A percentile compares a stretch with the other conserved stretches of the same genome.
Conservation (phyloP, 768 basidiomycete genomes). For the Lactarius hatsudake region DNA sequence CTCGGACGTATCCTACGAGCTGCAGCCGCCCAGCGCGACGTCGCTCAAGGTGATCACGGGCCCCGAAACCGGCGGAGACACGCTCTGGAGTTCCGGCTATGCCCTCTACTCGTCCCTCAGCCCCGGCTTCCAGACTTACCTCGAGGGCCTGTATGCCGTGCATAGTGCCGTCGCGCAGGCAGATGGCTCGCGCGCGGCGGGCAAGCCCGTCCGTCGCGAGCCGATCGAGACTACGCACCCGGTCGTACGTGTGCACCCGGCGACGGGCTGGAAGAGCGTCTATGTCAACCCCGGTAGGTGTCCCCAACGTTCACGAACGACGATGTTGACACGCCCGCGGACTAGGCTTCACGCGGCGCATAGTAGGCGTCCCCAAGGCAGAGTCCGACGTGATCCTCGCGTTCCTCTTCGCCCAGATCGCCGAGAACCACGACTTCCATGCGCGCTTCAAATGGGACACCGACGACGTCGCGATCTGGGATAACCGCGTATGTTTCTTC, state of each 20-base stretch:
- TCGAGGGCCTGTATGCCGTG: slow-evolving; percentile 55
- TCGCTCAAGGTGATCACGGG: slow-evolving; percentile 71
- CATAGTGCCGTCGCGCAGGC: slow-evolving; percentile 53
- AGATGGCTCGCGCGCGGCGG: slow-evolving; percentile 14
- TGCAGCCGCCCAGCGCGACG: slow-evolving; percentile 77
- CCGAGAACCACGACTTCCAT: slow-evolving; percentile 68
- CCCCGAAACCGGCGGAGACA: slow-evolving; percentile 54
- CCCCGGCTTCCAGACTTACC: slow-evolving; percentile 52
- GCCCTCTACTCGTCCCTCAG: slow-evolving; percentile 61
- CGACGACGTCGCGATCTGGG: slow-evolving; percentile 83
- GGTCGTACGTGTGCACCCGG: slow-evolving; percentile 80
- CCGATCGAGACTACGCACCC: slow-evolving; percentile 51
- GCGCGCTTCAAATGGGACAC: slow-evolving; percentile 76
- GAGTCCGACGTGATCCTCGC: slow-evolving; percentile 73
- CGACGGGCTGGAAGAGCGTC: slow-evolving; percentile 80
- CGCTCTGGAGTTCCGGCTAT: slow-evolving; percentile 37
- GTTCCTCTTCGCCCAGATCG: slow-evolving; percentile 71
- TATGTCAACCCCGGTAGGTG: slow-evolving; percentile 72
- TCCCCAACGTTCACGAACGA: too few relatives aligned
- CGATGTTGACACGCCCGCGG: neutral
- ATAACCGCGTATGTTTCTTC: slow-evolving; percentile 59
- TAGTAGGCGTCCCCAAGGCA: slow-evolving; percentile 74
- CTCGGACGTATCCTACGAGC: slow-evolving; percentile 79
- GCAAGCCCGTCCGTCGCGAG: slow-evolving; percentile 22
- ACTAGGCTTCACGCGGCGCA: slow-evolving; percentile 73